Evolutionary conservation across 2,329 filamentous ascomycete genomes (phyloP), one percentile per base, ranked within the genome.

Genomic region (Fonsecaea monophora): DNA sequence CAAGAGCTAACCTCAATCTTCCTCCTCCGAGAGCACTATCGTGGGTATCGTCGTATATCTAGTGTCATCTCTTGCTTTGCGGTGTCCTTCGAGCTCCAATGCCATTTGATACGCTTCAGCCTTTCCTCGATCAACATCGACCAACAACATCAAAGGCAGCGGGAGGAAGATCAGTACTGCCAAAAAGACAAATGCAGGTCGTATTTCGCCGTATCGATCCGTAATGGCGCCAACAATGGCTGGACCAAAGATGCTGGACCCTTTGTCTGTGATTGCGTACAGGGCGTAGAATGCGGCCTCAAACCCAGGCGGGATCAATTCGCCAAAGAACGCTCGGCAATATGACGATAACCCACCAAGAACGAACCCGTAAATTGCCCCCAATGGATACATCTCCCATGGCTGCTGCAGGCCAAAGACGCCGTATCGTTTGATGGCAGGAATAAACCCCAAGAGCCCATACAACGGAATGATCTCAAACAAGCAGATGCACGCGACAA

Each of bases 251-350:
- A 98, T 84, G 75, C 92, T 96, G 25, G 91, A 95, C 0, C 94
- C 94, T 78, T 99, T 99, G 78, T 99, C 95, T 1, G 95, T 98
- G 70, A 98, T 97, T 40, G 95, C 95, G 76, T 98, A 99, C 1
- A 99, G 83, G 0, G 94, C 94, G 76, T 96, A 99, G 76, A 99
- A 99, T 0, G 94, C 94, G 0, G 95, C 94, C 79, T 99, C 95
- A 35, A 91, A 96, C 3, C 95, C 95, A 0, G 92, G 92, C 1
- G 95, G 95, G 63, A 99, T 96, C 64, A 99, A 84, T 78, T 98
- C 94, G 45, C 93, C 94, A 76, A 92, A 99, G 4, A 99, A 84
- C 68, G 92, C 94, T 50, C 95, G 90, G 76, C 95, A 98, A 78
- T 98, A 97, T 30, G 90, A 91, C 65, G 91, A 92, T 48, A 99